Evolutionary conservation across 1,139 yeast species (phyloP), one percentile per base, ranked within the genome.

Genomic region (Meyerozyma carpophila): DNA sequence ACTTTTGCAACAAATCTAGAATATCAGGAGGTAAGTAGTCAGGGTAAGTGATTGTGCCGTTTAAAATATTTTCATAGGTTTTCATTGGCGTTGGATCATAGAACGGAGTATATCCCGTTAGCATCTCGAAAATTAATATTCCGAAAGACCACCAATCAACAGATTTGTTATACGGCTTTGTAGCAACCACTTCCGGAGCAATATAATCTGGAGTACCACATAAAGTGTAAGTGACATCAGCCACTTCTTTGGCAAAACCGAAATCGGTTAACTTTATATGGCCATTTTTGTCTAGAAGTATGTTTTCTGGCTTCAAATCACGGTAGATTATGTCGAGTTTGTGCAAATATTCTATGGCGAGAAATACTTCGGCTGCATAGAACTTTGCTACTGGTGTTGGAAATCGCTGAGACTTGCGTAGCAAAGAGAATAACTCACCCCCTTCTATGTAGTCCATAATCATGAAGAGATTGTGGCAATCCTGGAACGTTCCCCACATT

Each of bases 111-210:
- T 76, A 77, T 14, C 84, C 84, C 10, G 82, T 77, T 54, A 79
- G 65, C 84, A 79, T 79, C 59, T 79, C 84, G 55, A 71, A 79
- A 40, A 79, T 78, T 45, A 79, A 64, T 10, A 79, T 78, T 14
- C 84, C 84, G 52, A 79, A 69, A 3, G 81, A 75, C 84, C 84
- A 79, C 82, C 82, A 79, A 58, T 79, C 84, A 11, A 79, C 83
- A 2, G 82, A 76, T 53, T 78, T 77, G 56, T 79, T 79, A 57
- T 79, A 79, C 3, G 83, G 82, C 54, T 79, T 79, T 34, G 82
- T 77, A 11, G 82, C 76, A 43, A 79, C 77, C 36, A 79, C 82
- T 58, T 79, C 84, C 1, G 84, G 84, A 0, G 84, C 84, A 45
- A 79, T 79, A 56, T 79, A 79, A 59, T 79, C 84, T 0, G 84